Evolutionary conservation across 148 eudicot genomes (phyloP).

Genomic region (Rhododendron williamsianum): DNA sequence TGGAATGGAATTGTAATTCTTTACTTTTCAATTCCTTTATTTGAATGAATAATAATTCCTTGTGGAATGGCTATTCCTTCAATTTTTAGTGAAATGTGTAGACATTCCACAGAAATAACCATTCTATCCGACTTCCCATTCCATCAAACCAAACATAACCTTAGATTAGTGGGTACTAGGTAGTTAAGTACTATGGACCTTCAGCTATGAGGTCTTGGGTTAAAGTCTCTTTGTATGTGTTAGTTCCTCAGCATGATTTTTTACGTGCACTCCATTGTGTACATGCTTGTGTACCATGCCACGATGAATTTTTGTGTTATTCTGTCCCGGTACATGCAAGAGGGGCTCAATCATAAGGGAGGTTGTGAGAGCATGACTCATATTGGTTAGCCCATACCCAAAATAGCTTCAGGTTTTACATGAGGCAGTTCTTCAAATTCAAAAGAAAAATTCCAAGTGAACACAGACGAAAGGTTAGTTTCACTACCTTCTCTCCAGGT

Average conservation of each 20-base stretch:
- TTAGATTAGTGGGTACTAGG: not conserved
- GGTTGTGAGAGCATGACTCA: not conserved
- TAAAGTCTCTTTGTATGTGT: not conserved
- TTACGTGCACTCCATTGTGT: not conserved
- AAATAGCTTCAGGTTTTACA: not conserved
- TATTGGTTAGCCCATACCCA: not conserved
- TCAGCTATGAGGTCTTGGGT: not conserved
- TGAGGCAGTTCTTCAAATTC: not conserved
- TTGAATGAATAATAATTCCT: not conserved
- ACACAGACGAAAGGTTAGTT: not conserved
- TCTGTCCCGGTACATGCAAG: not conserved
- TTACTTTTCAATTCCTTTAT: too few relatives aligned
- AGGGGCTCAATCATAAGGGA: not conserved
- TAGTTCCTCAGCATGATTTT: not conserved
- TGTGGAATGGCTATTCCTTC: not conserved
- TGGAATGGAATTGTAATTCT: too few relatives aligned
- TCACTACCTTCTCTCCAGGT: conserved; percentile 74
- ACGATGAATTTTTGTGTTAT: not conserved
- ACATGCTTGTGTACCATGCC: not conserved
- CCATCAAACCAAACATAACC: not conserved
- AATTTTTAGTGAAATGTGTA: not conserved
- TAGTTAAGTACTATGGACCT: not conserved
- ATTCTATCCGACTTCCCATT: not conserved
- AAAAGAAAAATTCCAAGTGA: not conserved
- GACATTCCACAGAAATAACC: not conserved